These are phyloP conservation scores for Alnus rubra DNA, from an alignment of 306 rosid species.

Conservation along the genomic window DNA sequence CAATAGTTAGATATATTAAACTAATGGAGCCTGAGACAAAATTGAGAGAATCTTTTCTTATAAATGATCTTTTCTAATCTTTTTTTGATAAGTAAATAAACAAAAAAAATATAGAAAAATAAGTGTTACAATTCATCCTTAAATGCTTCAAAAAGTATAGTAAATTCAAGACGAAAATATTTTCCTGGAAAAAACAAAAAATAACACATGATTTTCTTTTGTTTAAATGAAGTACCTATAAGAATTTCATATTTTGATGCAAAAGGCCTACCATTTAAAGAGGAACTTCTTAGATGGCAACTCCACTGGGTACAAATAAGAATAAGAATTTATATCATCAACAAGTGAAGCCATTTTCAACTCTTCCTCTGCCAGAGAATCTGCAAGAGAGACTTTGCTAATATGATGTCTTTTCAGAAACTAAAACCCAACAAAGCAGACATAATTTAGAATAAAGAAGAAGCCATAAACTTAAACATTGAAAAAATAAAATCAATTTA, in stretches of 20 bases:
- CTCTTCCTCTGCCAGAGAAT: slow-evolving; percentile 63
- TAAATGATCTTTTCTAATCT: neutral
- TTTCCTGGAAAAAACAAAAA: neutral
- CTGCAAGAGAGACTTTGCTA: slow-evolving; percentile 43
- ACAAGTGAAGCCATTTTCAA: slow-evolving; percentile 56
- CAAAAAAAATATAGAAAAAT: too few relatives aligned
- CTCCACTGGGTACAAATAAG: slow-evolving; percentile 77
- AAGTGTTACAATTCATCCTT: neutral
- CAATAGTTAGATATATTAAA: neutral
- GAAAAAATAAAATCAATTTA: neutral
- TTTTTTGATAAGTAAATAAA: too few relatives aligned
- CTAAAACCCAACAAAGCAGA: neutral
- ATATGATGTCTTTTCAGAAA: neutral
- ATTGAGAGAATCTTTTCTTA: neutral
- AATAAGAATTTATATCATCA: slow-evolving; percentile 80
- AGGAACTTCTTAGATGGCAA: slow-evolving; percentile 62
- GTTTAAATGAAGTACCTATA: neutral
- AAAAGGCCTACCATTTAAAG: slow-evolving; percentile 74
- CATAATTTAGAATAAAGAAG: too few relatives aligned
- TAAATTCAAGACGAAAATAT: neutral
- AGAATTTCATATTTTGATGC: neutral
- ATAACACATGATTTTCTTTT: neutral
- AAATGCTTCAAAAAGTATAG: neutral
- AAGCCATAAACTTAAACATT: too few relatives aligned
- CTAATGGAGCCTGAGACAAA: neutral